These are phyloP conservation scores for Lactarius sanguifluus DNA, from an alignment of 768 basidiomycete genomes.

Conservation along the genomic window DNA sequence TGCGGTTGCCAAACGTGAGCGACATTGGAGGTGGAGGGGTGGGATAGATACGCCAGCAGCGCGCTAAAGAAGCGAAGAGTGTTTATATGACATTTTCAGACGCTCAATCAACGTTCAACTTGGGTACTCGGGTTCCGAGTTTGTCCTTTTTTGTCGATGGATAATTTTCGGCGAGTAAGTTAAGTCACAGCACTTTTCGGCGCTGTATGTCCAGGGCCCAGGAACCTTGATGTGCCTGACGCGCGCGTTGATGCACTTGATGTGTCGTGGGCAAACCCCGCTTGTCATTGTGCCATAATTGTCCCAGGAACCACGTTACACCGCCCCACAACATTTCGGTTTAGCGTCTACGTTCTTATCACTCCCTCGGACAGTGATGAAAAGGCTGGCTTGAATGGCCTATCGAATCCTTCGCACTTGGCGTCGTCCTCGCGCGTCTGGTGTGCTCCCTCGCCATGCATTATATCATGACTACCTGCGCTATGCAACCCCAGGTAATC, in stretches of 20 bases:
- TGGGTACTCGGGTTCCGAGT: not conserved
- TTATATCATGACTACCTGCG: conserved; percentile 73
- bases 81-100: not conserved
- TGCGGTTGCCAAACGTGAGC: conserved; percentile 30
- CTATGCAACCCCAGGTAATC: conserved; percentile 45
- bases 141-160: not conserved
- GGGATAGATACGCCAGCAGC: not conserved
- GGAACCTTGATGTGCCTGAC: not conserved
- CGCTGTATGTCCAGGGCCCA: not conserved
- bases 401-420: conserved; percentile 9
- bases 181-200: not conserved
- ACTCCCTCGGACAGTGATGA: not conserved
- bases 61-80: not conserved
- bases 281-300: not conserved
- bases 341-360: not conserved
- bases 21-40: conserved; percentile 2
- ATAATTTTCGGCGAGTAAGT: no score
- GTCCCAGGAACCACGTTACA: not conserved
- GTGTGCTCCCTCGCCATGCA: conserved; percentile 15
- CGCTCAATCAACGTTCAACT: not conserved
- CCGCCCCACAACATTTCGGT: not conserved
- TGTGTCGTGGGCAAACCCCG: not conserved
- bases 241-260: not conserved
- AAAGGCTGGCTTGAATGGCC: conserved; percentile 23
- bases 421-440: not conserved